A percentile compares a stretch with the other conserved stretches of the same genome.
Evolutionary conservation across 805 yeast genomes (phyloP).

Genomic region (Candida golubevii): DNA sequence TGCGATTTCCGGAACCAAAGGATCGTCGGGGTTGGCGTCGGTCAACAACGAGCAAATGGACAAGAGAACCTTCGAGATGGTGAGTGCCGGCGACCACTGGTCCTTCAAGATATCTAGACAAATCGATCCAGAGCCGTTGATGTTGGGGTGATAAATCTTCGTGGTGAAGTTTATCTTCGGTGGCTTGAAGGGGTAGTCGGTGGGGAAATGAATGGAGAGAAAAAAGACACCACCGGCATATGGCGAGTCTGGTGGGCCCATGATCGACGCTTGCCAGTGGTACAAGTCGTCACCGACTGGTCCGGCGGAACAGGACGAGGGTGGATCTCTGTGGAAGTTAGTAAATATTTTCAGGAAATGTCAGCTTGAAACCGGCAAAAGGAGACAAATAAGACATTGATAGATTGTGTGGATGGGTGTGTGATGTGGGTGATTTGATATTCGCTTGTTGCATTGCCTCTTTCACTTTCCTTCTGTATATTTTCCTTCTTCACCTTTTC

Average conservation of each 20-base stretch:
- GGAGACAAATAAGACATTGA: no score
- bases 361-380: no score
- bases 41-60: slow-evolving; percentile 94
- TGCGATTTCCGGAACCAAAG: slow-evolving; percentile 97
- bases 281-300: slow-evolving; percentile 97
- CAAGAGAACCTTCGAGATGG: slow-evolving; percentile 89
- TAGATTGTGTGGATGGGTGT: no score
- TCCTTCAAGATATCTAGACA: slow-evolving; percentile 96
- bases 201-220: slow-evolving; percentile 95
- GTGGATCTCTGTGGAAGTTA: slow-evolving; percentile 73
- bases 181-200: slow-evolving; percentile 98
- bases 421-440: no score
- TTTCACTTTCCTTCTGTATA: no score
- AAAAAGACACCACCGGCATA: slow-evolving; percentile 91
- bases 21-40: slow-evolving; percentile 98
- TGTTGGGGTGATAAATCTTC: slow-evolving; percentile 95
- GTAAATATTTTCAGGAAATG: neutral
- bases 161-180: slow-evolving; percentile 89
- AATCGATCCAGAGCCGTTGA: slow-evolving; percentile 91
- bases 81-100: slow-evolving; percentile 98
- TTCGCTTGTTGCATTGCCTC: no score
- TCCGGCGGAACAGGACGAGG: slow-evolving; percentile 98
- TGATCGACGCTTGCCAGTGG: slow-evolving; percentile 99
- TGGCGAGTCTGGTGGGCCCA: slow-evolving; percentile 97
- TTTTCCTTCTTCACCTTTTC: no score